phyloP scores from a whole-genome alignment of 2,329 filamentous ascomycete genomes.

The Fusarium sp. region DNA sequence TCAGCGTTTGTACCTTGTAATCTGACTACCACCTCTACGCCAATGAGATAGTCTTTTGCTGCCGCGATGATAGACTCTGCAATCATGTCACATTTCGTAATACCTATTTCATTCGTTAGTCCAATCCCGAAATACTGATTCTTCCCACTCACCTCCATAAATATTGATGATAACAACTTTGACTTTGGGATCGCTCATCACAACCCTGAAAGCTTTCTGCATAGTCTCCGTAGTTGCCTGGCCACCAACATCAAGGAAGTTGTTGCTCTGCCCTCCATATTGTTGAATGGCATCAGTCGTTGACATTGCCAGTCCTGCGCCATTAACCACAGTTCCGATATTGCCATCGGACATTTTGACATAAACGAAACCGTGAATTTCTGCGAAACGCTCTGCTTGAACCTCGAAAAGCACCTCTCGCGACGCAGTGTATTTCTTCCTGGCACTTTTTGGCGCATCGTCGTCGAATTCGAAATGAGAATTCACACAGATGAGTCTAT shows the following conservation, averaged over 20 bases:
- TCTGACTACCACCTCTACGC: constrained; percentile 51
- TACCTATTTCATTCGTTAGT: constrained; percentile 48
- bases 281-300: constrained; percentile 82
- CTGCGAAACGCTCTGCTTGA: constrained; percentile 51
- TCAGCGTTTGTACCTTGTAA: constrained; percentile 61
- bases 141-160: constrained; percentile 52
- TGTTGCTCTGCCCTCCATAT: constrained; percentile 76
- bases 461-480: constrained; percentile 62
- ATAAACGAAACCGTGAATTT: constrained; percentile 80
- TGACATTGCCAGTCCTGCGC: constrained; percentile 91
- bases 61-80: constrained; percentile 61
- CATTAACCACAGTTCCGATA: constrained; percentile 88
- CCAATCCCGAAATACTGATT: fast-evolving
- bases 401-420: constrained; percentile 52
- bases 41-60: constrained; percentile 43
- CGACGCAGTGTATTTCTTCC: constrained; percentile 50
- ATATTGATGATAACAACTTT: constrained; percentile 73
- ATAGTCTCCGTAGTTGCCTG: constrained; percentile 88
- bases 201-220: constrained; percentile 77
- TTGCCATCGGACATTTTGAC: constrained; percentile 67
- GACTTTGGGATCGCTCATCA: constrained; percentile 77
- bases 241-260: constrained; percentile 90
- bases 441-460: constrained; percentile 56
- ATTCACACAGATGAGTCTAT: constrained; percentile 47
- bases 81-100: constrained; percentile 63